Conservation (phyloP, 768 basidiomycete genomes). For the Baorangia bicolor region DNA sequence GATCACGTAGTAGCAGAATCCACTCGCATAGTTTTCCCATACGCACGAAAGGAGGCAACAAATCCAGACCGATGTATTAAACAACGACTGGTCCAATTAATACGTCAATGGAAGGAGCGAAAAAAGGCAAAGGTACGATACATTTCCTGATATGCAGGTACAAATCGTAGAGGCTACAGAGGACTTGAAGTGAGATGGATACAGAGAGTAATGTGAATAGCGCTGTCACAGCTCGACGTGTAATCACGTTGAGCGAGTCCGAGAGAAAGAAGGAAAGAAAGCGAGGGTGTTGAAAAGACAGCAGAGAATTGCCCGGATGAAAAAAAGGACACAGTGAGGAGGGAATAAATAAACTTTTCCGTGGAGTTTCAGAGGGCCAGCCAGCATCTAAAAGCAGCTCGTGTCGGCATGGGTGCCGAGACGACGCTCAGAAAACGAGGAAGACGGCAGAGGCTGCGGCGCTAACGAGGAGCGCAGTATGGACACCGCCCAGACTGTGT, state of each 20-base stretch:
- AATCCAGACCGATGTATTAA: not conserved
- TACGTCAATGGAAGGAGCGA: too few species aligned
- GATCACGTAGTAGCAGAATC: not conserved
- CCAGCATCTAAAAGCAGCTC: not conserved
- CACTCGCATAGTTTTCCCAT: not conserved
- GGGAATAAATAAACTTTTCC: not conserved
- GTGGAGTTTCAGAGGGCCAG: not conserved
- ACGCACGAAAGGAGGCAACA: too few species aligned
- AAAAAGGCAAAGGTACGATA: not conserved
- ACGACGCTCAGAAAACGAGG: not conserved
- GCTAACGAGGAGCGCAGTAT: constrained; percentile 1
- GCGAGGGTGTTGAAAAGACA: too few species aligned
- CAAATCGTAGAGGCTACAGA: not conserved
- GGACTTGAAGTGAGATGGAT: not conserved
- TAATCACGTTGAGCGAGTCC: not conserved
- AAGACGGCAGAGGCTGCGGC: constrained; percentile 1
- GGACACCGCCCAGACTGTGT: constrained; percentile 6
- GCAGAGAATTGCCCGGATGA: not conserved
- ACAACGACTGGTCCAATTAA: not conserved
- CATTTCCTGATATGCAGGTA: not conserved
- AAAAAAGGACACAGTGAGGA: not conserved
- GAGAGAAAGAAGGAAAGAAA: not conserved
- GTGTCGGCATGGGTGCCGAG: not conserved
- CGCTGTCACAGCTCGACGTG: not conserved
- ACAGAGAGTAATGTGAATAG: not conserved